Percentiles rank a stretch among this genome's conserved stretches.
phyloP scores from a whole-genome alignment of 2,329 filamentous ascomycete genomes.

The Penicillium frequentans region DNA sequence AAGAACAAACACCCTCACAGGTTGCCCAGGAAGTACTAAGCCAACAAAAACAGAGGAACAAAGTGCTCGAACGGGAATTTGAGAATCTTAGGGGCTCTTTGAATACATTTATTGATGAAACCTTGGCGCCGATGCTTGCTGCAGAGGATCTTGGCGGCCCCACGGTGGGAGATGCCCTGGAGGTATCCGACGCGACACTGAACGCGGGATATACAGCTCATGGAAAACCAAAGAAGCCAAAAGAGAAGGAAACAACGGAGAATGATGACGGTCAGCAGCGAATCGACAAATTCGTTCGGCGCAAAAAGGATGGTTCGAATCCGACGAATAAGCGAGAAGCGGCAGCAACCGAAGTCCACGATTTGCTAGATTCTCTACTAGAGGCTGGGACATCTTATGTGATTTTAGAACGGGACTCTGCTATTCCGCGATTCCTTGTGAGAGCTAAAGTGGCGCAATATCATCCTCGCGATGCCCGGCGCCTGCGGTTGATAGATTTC shows the following conservation, averaged over 20 bases:
- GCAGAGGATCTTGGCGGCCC: conserved; percentile 82
- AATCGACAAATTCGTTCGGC: conserved; percentile 53
- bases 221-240: conserved; percentile 47
- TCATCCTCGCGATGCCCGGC: conserved; percentile 54
- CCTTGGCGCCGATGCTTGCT: conserved; percentile 73
- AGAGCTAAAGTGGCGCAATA: conserved; percentile 58
- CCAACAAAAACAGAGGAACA: conserved; percentile 60
- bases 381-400: conserved; percentile 50
- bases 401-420: conserved; percentile 51
- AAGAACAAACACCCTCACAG: conserved; percentile 61
- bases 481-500: conserved; percentile 56
- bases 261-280: conserved; percentile 43
- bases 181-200: conserved; percentile 58
- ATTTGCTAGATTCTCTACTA: conserved; percentile 49
- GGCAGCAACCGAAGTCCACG: conserved; percentile 49
- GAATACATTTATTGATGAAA: conserved; percentile 68
- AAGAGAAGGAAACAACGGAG: conserved; percentile 32
- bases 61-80: conserved; percentile 61
- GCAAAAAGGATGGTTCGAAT: conserved; percentile 25
- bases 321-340: conserved; percentile 47
- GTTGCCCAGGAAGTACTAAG: conserved; percentile 63
- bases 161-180: conserved; percentile 72
- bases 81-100: conserved; percentile 63
- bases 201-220: conserved; percentile 55
- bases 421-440: conserved; percentile 54